A percentile compares a stretch with the other conserved stretches of the same genome.
Conservation (phyloP, 148 eudicot genomes). For the Limonium bicolor region DNA sequence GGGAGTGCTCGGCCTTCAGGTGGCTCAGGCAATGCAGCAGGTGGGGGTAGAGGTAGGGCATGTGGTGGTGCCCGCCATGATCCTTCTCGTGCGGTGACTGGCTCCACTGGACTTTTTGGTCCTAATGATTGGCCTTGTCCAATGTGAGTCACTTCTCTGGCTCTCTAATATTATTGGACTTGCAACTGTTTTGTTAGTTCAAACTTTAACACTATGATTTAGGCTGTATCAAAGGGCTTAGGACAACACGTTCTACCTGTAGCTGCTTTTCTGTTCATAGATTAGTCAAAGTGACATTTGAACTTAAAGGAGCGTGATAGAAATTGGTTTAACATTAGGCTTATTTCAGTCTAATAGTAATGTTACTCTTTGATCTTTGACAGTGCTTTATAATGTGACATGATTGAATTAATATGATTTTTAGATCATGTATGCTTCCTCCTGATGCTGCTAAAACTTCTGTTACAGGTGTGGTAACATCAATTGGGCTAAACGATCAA, state of each 20-base stretch:
- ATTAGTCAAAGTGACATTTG: too few relatives aligned
- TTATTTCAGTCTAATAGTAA: too few relatives aligned
- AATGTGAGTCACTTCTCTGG: constrained; percentile 42
- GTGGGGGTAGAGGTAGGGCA: constrained; percentile 86
- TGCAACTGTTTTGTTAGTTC: too few relatives aligned
- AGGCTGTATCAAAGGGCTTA: too few relatives aligned
- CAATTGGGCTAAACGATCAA: constrained; percentile 90
- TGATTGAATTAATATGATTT: neutral
- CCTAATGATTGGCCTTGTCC: constrained; percentile 99
- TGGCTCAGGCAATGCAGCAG: constrained; percentile 51
- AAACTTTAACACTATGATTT: too few relatives aligned
- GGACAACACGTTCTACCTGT: too few relatives aligned
- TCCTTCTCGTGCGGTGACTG: constrained; percentile 43
- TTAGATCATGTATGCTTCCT: neutral
- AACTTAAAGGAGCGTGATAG: too few relatives aligned
- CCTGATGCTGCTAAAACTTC: neutral
- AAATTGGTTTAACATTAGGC: too few relatives aligned
- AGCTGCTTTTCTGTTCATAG: too few relatives aligned
- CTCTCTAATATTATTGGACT: neutral
- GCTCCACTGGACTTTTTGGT: constrained; percentile 83
- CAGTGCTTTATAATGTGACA: too few relatives aligned
- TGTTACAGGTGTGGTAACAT: constrained; percentile 89
- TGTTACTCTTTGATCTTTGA: neutral
- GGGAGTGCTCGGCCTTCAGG: constrained; percentile 96
- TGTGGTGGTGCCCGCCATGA: constrained; percentile 56